These are phyloP conservation scores for Yarrowia bubula DNA, from an alignment of 805 yeast genomes.

Conservation along the genomic window DNA sequence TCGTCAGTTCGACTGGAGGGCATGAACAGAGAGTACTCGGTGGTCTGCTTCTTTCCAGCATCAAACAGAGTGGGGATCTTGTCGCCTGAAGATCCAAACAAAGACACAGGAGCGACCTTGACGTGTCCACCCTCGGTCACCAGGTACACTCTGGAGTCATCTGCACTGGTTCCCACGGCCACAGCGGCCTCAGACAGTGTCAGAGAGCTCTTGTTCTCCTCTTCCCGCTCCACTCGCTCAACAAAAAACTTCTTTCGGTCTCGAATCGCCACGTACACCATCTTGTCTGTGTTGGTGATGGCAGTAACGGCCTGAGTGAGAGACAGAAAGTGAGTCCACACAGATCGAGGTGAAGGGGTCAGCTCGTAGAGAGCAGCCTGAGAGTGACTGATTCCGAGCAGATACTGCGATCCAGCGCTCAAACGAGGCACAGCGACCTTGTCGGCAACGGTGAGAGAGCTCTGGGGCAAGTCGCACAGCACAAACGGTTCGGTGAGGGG, in stretches of 20 bases:
- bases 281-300: conserved; percentile 22
- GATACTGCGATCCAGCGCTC: conserved; percentile 19
- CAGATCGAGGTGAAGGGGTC: conserved; percentile 38
- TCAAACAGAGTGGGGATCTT: conserved; percentile 17
- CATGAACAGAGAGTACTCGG: conserved; percentile 18
- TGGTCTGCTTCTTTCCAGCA: conserved; percentile 14
- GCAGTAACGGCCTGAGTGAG: conserved; percentile 38
- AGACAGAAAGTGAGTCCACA: conserved; percentile 39
- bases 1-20: conserved; percentile 18
- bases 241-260: conserved; percentile 37
- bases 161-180: neutral
- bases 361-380: conserved; percentile 35
- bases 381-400: conserved; percentile 38
- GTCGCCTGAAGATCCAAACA: conserved; percentile 16
- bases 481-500: conserved; percentile 33
- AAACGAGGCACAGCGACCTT: conserved; percentile 1
- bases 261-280: conserved; percentile 33
- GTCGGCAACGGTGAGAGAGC: conserved; percentile 22
- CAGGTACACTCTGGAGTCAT: conserved; percentile 3
- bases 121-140: conserved; percentile 12
- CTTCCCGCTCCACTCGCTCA: conserved; percentile 14
- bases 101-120: conserved; percentile 10
- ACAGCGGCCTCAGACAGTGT: neutral
- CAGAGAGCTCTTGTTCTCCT: conserved; percentile 11
- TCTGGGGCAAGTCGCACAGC: conserved; percentile 32